These are phyloP conservation scores for Capsella rubella DNA, from an alignment of 441 rosid genomes.

Conservation along the genomic window DNA sequence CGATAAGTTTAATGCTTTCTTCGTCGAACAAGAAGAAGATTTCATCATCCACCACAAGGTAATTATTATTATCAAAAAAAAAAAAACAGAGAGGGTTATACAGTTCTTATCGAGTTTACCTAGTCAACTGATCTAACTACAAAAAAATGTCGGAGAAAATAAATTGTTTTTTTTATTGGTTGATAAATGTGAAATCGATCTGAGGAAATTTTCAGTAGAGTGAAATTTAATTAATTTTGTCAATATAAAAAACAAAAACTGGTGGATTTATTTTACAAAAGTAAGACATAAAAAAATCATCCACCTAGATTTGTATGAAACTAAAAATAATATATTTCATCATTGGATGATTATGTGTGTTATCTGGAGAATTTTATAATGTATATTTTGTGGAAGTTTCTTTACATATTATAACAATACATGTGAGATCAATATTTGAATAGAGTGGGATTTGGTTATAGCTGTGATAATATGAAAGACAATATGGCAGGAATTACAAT, in stretches of 20 bases:
- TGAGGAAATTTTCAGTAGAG: background rate
- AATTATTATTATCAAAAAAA: no score
- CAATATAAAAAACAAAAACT: background rate
- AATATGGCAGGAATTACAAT: slow-evolving; percentile 60
- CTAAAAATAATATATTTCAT: no score
- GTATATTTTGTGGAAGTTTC: slow-evolving; percentile 6
- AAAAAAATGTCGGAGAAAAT: slow-evolving; percentile 7
- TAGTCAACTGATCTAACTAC: slow-evolving; percentile 18
- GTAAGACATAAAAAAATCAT: background rate
- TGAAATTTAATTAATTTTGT: background rate
- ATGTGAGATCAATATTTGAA: background rate
- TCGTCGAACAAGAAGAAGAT: slow-evolving; percentile 88
- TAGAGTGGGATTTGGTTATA: background rate
- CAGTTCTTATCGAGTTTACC: slow-evolving; percentile 21
- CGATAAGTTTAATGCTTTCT: slow-evolving; percentile 84
- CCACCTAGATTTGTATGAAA: background rate
- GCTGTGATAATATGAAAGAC: background rate
- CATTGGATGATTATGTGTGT: background rate
- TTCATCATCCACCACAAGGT: slow-evolving; percentile 68
- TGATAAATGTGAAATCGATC: slow-evolving; percentile 10
- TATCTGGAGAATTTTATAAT: background rate
- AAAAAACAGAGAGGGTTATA: background rate
- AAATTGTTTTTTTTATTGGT: slow-evolving; percentile 2
- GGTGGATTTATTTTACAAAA: background rate
- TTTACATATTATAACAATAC: background rate